These are phyloP conservation scores for Fusarium sulawesiense DNA, from an alignment of 2,329 filamentous ascomycete species.

Conservation along the genomic window DNA sequence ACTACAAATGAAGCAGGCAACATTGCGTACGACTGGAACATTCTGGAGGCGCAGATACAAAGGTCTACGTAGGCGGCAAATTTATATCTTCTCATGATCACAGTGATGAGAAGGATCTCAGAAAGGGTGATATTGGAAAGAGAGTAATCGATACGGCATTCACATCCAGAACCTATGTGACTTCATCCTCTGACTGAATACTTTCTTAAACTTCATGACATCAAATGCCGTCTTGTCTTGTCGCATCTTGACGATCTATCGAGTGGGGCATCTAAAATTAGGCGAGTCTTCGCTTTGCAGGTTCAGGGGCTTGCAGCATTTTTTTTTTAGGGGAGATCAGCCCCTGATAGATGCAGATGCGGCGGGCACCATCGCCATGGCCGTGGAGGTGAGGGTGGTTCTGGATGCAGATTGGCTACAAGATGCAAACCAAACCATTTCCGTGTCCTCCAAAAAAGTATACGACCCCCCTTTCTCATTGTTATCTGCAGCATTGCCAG, in stretches of 20 bases:
- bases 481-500: slow-evolving; percentile 17
- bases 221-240: slow-evolving; percentile 1
- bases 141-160: neutral
- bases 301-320: neutral
- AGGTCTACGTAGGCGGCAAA: slow-evolving; percentile 15
- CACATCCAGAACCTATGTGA: neutral
- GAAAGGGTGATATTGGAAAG: neutral
- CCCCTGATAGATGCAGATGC: slow-evolving; percentile 36
- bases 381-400: slow-evolving; percentile 20
- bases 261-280: slow-evolving; percentile 43
- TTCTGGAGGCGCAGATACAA: slow-evolving; percentile 38
- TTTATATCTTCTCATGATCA: neutral
- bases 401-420: slow-evolving; percentile 37
- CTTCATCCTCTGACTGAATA: neutral
- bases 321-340: slow-evolving; percentile 2
- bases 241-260: slow-evolving; percentile 12
- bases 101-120: neutral
- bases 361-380: slow-evolving; percentile 24
- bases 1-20: slow-evolving; percentile 36
- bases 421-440: slow-evolving; percentile 33
- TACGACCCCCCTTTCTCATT: slow-evolving; percentile 32
- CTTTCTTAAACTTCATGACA: slow-evolving; percentile 32
- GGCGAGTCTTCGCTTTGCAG: slow-evolving; percentile 13
- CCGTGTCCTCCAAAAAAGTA: slow-evolving; percentile 29
- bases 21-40: slow-evolving; percentile 45